Evolutionary conservation across 1,284 basidiomycete species (phyloP), one percentile per base, ranked within the genome.

Genomic region (Malassezia slooffiae): DNA sequence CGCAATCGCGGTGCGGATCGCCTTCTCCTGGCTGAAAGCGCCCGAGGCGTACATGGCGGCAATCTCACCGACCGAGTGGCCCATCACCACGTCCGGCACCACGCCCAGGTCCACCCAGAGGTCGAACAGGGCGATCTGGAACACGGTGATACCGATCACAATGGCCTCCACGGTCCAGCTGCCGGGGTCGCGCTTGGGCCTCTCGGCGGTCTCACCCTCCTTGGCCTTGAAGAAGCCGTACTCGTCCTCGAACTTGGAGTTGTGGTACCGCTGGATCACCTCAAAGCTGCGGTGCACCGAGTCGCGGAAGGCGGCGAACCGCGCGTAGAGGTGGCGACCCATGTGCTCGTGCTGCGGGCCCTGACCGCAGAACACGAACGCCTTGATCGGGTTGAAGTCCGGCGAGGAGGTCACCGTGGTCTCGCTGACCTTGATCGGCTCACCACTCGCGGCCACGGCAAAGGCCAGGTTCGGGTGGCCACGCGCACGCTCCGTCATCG

Each of bases 271-370:
- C 21, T 26, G 22, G 2, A 40, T 27, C 11, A 48, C 31, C 20
- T 31, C 39, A 26, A 52, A 51, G 29, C 22, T 23, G n/a, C 16
- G 10, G 32, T 43, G 24, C 27, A 52, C 42, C 32, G 50, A 46
- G 17, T 48, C 31, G 20, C 53, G 48, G 46, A 52, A 55, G 19
- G 42, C 45, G 16, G 10, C 33, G 17, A 41, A 55, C 19, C 46
- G 43, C 34, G 34, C 24, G 28, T 43, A 52, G 12, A 55, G 28
- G 34, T 43, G 37, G 24, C 46, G 46, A 26, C 49, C 53, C 53
- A 55, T 55, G 41, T 42, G 26, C 20, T 38, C 36, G 36, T 55
- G 53, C 41, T 55, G 53, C 3, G 53, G 50, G 17, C 53, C 53
- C 34, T 55, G 53, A 28, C 53, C 53, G 40, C 35, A 38, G 44